Conservation (phyloP, 225 moss, liverwort and hornwort genomes). For the Neckera pumila region DNA sequence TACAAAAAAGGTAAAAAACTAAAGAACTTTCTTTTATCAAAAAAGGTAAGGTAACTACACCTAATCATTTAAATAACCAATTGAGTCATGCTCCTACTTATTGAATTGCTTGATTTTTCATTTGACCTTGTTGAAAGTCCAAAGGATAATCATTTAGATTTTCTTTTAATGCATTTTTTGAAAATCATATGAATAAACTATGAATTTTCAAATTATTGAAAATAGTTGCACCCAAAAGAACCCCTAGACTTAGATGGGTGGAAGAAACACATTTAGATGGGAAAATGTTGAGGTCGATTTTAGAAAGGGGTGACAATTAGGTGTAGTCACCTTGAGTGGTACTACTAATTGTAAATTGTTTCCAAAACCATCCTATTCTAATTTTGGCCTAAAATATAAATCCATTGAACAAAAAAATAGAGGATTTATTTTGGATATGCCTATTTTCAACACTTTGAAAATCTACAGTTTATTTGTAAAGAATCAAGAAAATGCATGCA, state of each 20-base stretch:
- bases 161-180: neutral
- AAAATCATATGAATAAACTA: neutral
- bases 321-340: accelerated
- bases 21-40: neutral
- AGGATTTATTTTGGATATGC: neutral
- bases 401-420: neutral
- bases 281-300: neutral
- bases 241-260: accelerated
- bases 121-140: accelerated
- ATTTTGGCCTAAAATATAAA: neutral
- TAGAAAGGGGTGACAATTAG: neutral
- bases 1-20: no score
- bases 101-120: neutral
- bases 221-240: neutral
- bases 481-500: neutral
- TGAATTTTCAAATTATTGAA: neutral
- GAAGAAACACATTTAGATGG: neutral
- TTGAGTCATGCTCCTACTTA: neutral
- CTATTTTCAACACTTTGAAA: neutral
- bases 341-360: neutral
- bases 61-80: neutral
- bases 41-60: neutral
- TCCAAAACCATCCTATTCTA: neutral
- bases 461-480: neutral
- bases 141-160: neutral